phyloP scores from a whole-genome alignment of 441 rosid genomes.

The Omphalea diandra region DNA sequence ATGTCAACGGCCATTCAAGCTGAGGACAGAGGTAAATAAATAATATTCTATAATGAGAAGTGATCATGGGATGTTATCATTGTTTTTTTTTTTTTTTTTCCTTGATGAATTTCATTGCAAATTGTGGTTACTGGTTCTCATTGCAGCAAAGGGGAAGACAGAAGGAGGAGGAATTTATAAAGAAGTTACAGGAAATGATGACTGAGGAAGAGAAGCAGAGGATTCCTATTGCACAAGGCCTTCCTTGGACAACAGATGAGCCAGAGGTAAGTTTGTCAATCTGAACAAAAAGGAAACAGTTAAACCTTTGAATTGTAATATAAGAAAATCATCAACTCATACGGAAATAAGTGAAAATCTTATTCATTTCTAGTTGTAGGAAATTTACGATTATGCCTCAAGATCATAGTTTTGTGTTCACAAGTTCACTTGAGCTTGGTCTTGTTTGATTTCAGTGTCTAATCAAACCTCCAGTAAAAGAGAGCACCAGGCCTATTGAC shows the following conservation, averaged over 20 bases:
- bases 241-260: conserved; percentile 96
- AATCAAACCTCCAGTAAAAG: conserved; percentile 73
- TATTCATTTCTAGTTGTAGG: too few relatives aligned
- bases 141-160: conserved; percentile 78
- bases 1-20: conserved; percentile 69
- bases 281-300: not conserved
- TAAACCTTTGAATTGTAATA: not conserved
- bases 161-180: conserved; percentile 83
- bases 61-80: not conserved
- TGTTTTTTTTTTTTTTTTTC: not conserved
- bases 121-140: conserved; percentile 22
- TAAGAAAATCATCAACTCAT: too few relatives aligned
- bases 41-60: conserved; percentile 1
- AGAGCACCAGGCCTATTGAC: conserved; percentile 66
- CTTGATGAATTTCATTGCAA: conserved; percentile 17
- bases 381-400: not conserved
- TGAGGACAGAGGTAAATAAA: conserved; percentile 94
- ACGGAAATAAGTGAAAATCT: too few relatives aligned
- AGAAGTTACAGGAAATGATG: conserved; percentile 68
- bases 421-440: conserved; percentile 10
- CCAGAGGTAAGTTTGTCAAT: conserved; percentile 75
- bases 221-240: conserved; percentile 90
- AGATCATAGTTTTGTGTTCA: not conserved
- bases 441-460: conserved; percentile 51
- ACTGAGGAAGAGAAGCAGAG: conserved; percentile 67